Evolutionary conservation across 257 asterid genomes (phyloP), one percentile per base, ranked within the genome.

Genomic region (Salvia rosmarinus): DNA sequence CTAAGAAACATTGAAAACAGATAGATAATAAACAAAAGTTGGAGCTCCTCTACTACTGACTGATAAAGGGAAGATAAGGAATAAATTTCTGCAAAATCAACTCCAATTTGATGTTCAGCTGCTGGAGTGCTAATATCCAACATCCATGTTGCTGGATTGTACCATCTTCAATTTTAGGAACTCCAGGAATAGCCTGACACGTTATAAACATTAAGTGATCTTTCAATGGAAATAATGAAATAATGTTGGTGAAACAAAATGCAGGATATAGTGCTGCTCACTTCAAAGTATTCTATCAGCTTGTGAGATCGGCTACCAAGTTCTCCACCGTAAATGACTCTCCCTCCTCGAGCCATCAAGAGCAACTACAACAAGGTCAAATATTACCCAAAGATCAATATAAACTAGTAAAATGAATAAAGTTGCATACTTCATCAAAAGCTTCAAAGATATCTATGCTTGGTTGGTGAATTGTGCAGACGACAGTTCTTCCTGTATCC

Each of bases 61-160:
- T 73, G 74, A 64, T 82, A 79, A 16, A 85, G 86, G 32, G 80
- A 20, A 21, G 92, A 87, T 11, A 63, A 70, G 42, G 85, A 52
- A 61, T 79, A 87, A 56, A 77, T 64, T 30, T 83, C 85, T 2
- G 88, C 82, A 80, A 82, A 85, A 63, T 85, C 86, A 17, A 87
- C 82, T 46, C 71, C 75, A n/a, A 85, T 80, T 47, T 71, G 77
- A 39, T 57, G 62, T 63, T 84, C 92, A 37, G 77, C 68, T 55
- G 80, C 59, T 21, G 82, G 71, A 51, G 88, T 32, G 75, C 70
- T 82, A 44, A 84, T 46, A 4, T 87, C 89, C 71, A 87, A 73
- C 85, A 87, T 79, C 92, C 92, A 87, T 1, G 89, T 87, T 2
- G 92, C 87, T 51, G 92, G 89, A 68, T 84, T 84, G 37, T 71